Percentiles rank a stretch among this genome's conserved stretches.
phyloP scores from a whole-genome alignment of 2,329 filamentous ascomycete genomes.

The Fusarium pilosicola region DNA sequence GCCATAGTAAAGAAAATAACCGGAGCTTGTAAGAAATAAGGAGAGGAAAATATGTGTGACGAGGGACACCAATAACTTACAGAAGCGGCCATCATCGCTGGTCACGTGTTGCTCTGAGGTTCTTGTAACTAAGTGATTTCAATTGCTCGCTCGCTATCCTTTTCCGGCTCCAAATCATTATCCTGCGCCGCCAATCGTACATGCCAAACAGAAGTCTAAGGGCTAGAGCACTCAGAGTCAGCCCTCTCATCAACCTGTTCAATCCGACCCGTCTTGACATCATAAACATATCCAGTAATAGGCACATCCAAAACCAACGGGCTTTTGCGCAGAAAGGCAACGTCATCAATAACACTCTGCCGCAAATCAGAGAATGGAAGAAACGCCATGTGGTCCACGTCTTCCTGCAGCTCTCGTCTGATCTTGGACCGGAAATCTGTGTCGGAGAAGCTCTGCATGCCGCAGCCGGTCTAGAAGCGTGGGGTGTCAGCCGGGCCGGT shows the following conservation, averaged over 20 bases:
- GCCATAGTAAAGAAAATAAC: no score
- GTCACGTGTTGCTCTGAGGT: no score
- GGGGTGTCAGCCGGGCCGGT: conserved; percentile 36
- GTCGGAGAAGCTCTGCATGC: conserved; percentile 76
- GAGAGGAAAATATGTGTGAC: no score
- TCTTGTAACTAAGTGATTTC: no score
- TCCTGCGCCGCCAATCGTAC: no score
- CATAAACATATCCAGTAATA: conserved; percentile 80
- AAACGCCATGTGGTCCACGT: conserved; percentile 67
- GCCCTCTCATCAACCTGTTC: conserved; percentile 41
- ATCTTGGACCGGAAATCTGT: conserved; percentile 65
- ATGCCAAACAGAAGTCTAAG: fast-evolving
- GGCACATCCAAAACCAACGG: conserved; percentile 69
- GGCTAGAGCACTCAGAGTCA: conserved; percentile 29
- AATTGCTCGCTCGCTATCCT: no score
- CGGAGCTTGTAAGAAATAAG: no score
- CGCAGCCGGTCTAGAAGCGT: conserved; percentile 50
- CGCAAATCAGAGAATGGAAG: conserved; percentile 72
- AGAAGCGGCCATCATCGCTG: no score
- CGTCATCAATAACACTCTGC: conserved; percentile 72
- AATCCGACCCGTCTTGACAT: conserved; percentile 76
- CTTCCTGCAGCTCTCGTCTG: conserved; percentile 65
- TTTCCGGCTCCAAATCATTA: no score
- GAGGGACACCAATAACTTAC: no score
- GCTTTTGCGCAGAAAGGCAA: conserved; percentile 68